These are phyloP conservation scores for Backusella psychrophila DNA, from an alignment of 192 early-diverging fungal genomes.

Conservation along the genomic window DNA sequence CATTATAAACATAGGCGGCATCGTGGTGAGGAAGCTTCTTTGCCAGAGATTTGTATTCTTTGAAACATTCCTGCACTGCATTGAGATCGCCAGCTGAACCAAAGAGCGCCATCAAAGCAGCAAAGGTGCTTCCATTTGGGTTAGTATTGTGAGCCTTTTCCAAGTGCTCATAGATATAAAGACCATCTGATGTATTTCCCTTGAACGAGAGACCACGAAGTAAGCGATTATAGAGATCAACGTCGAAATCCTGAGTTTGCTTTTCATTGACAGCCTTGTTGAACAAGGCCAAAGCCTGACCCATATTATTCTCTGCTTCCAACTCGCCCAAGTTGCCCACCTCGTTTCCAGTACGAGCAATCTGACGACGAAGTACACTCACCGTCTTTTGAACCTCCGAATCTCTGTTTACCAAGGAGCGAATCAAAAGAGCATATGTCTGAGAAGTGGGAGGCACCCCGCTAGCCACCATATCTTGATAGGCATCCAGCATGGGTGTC, in stretches of 20 bases:
- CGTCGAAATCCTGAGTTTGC: conserved; percentile 23
- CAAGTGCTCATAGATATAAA: conserved; percentile 35
- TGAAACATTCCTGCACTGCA: conserved; percentile 35
- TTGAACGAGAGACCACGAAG: conserved; percentile 20
- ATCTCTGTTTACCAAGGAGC: conserved; percentile 25
- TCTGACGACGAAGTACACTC: conserved; percentile 17
- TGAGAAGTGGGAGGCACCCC: conserved; percentile 23
- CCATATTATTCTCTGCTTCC: conserved; percentile 33
- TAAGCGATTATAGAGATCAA: conserved; percentile 32
- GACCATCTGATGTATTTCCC: conserved; percentile 26
- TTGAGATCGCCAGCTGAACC: conserved; percentile 28
- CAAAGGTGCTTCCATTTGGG: conserved; percentile 55
- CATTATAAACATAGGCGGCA: conserved; percentile 34
- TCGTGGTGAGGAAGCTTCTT: conserved; percentile 18
- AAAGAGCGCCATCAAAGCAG: conserved; percentile 47
- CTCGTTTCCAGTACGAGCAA: conserved; percentile 15
- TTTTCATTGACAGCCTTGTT: conserved; percentile 25
- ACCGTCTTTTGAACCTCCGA: conserved; percentile 27
- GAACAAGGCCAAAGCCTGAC: conserved; percentile 35
- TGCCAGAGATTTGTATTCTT: conserved; percentile 25
- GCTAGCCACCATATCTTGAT: conserved; percentile 26
- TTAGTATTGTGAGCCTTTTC: conserved; percentile 23
- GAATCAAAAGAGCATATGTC: conserved; percentile 33
- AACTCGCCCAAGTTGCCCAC: conserved; percentile 13
- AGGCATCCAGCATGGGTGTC: conserved; percentile 21